A percentile compares a stretch with the other conserved stretches of the same genome.
phyloP scores from a whole-genome alignment of 2,329 filamentous ascomycete species.

The Lachnellula cervina region DNA sequence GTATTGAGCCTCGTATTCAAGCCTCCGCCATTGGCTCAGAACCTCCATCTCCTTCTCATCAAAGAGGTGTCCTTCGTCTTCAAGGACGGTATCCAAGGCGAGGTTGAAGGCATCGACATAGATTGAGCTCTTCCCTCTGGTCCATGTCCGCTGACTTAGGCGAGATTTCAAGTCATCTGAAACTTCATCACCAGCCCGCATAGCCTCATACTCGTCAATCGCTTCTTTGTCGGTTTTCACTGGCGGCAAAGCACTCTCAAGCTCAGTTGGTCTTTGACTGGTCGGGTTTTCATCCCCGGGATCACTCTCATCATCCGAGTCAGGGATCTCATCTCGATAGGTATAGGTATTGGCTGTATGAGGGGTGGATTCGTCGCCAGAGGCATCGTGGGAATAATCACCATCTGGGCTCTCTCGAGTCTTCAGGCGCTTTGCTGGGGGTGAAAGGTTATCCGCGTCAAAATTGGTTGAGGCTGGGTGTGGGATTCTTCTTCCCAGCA shows the following conservation, averaged over 20 bases:
- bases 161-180: constrained; percentile 41
- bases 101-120: constrained; percentile 98
- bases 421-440: constrained; percentile 29
- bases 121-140: constrained; percentile 76
- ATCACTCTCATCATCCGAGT: constrained; percentile 33
- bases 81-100: constrained; percentile 80
- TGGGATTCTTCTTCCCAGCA: constrained; percentile 22
- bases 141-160: constrained; percentile 59
- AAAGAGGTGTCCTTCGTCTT: constrained; percentile 86
- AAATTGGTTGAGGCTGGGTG: constrained; percentile 25
- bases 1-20: constrained; percentile 86
- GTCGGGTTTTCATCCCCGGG: constrained; percentile 29
- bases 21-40: constrained; percentile 67
- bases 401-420: constrained; percentile 22
- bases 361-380: constrained; percentile 19
- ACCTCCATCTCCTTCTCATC: constrained; percentile 70
- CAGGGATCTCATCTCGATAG: constrained; percentile 32
- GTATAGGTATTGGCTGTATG: constrained; percentile 8
- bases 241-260: constrained; percentile 67
- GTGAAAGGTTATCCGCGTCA: constrained; percentile 17
- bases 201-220: constrained; percentile 73
- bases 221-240: constrained; percentile 64
- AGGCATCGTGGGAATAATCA: constrained; percentile 22
- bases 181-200: constrained; percentile 37
- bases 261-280: constrained; percentile 51